Conservation (phyloP, 441 rosid genomes). For the Populus hybrid region DNA sequence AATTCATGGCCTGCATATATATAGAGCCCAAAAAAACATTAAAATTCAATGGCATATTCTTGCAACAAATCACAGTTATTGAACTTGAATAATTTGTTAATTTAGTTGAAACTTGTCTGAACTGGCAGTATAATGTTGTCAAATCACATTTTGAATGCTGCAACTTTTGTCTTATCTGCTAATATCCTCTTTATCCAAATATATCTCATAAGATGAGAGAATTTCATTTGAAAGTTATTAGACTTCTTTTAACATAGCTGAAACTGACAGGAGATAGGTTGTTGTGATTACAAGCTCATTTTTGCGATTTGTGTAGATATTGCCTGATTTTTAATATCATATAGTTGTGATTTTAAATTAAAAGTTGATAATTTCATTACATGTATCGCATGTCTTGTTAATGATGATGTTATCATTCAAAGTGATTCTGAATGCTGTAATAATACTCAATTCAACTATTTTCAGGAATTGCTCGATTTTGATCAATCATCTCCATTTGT, state of each 20-base stretch:
- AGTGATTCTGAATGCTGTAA: not conserved
- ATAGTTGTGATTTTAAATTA: not conserved
- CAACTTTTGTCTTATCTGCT: not conserved
- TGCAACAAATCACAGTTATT: not conserved
- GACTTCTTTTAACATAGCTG: not conserved
- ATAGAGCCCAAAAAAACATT: conserved; percentile 10
- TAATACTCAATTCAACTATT: not conserved
- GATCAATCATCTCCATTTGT: not conserved
- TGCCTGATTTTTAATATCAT: not conserved
- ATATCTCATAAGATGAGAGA: not conserved
- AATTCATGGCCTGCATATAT: conserved; percentile 88
- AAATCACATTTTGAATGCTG: not conserved
- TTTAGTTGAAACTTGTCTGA: not conserved
- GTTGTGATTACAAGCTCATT: not conserved
- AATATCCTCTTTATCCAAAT: not conserved
- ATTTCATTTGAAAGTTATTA: not conserved
- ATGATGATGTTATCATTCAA: not conserved
- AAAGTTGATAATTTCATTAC: not conserved
- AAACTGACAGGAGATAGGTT: not conserved
- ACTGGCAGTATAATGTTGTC: not conserved
- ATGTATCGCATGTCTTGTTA: not conserved
- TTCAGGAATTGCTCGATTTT: not conserved
- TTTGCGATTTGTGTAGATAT: not conserved
- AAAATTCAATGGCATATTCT: not conserved
- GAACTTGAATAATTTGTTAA: no score